Evolutionary conservation across 352 stramenopile genomes (phyloP).

Genomic region (Phytopythium aichiense): DNA sequence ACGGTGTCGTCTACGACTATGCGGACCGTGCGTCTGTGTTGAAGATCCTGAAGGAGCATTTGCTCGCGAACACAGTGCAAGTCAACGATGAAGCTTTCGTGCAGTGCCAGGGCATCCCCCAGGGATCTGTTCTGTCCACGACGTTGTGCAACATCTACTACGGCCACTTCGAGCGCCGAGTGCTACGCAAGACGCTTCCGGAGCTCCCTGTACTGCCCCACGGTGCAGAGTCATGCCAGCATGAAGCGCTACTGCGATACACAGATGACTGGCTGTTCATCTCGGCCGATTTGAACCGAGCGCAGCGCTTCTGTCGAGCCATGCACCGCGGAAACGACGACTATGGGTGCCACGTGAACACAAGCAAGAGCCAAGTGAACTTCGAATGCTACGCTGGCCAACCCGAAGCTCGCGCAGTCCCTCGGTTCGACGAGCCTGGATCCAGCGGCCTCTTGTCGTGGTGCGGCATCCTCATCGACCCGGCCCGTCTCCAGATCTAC

Average conservation of each 20-base stretch:
- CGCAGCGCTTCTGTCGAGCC: constrained; percentile 40
- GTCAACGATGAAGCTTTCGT: constrained; percentile 45
- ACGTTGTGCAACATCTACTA: constrained; percentile 83
- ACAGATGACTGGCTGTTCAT: constrained; percentile 80
- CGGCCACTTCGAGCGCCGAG: constrained; percentile 61
- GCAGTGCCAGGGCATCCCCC: constrained; percentile 65
- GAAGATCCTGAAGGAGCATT: constrained; percentile 56
- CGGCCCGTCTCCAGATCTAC: constrained; percentile 45
- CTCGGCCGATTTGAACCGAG: constrained; percentile 44
- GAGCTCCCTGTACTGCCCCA: background rate
- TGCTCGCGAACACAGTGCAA: constrained; percentile 51
- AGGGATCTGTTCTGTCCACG: constrained; percentile 81
- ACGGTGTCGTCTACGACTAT: constrained; percentile 80
- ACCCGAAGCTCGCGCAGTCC: constrained; percentile 4
- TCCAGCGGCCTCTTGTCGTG: constrained; percentile 32
- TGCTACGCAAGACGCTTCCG: constrained; percentile 42
- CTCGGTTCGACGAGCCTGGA: constrained; percentile 15
- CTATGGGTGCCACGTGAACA: constrained; percentile 66
- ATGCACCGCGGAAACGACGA: constrained; percentile 62
- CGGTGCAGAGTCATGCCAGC: constrained; percentile 19
- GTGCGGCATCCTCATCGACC: constrained; percentile 73
- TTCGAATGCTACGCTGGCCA: constrained; percentile 21
- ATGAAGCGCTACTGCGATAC: constrained; percentile 69
- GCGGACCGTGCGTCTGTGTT: constrained; percentile 45
- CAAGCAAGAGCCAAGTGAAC: constrained; percentile 63